Evolutionary conservation across 176 grass and related monocot genomes (phyloP), one percentile per base, ranked within the genome.

Genomic region (Rhipidocladum racemiflorum): DNA sequence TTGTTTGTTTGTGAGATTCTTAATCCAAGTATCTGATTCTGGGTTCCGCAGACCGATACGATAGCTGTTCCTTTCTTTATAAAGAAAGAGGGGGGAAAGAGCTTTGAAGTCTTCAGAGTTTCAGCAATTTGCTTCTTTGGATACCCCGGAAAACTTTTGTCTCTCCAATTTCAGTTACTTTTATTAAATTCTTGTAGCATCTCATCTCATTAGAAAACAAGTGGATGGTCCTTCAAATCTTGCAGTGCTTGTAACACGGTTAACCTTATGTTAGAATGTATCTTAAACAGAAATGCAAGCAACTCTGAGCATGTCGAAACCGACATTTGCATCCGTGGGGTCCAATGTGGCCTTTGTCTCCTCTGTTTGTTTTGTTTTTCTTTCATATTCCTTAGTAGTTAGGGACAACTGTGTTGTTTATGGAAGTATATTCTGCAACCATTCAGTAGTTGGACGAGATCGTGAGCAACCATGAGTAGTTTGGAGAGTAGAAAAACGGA

Each of bases 351-450:
- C 63, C 23, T 29, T 84, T 84, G 28, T 59, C 14, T 78, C 36
- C 9, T 55, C 4, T 73, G 2, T 73, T 84, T 73, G 6, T 79
- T 78, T 35, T 46, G 3, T 56, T 66, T 49, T 46, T 39, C 21
- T 64, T 74, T 83, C 14, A 27, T 38, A 64, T 57, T 65, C 7
- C 70, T 56, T 42, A 39, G 24, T 44, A 21, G 12, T 73, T 15
- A 50, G n/a, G 32, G 27, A 35, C 20, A 78, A 78, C 21, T 84
- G 21, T 53, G 75, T 79, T 87, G 25, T 68, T 42, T 82, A 60
- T 53, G 23, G 1, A 35, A n/a, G 65, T 68, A 75, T 38, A 51
- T 56, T 75, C 45, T 50, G 40, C 70, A 57, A 80, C 69, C 13
- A 23, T 68, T 74, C 23, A 34, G 43, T 80, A 9, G 23, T 72